phyloP scores from a whole-genome alignment of 352 stramenopile species.

The Phytopythium helicoides region DNA sequence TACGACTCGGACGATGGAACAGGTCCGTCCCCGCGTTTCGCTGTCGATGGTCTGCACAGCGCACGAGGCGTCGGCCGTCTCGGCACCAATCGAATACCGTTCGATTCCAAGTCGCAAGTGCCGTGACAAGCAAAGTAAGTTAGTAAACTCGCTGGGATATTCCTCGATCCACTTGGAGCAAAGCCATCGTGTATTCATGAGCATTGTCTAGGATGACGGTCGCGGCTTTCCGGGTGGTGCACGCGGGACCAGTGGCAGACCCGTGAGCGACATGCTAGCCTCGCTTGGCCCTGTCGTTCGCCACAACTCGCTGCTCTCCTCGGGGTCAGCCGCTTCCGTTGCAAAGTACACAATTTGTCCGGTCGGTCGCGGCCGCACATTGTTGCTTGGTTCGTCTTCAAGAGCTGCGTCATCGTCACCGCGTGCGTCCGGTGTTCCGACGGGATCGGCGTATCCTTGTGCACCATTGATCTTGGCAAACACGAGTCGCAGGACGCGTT shows the following conservation, averaged over 20 bases:
- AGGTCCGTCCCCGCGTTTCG: conserved; percentile 53
- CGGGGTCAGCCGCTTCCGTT: conserved; percentile 31
- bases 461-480: conserved; percentile 93
- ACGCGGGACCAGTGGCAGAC: conserved; percentile 36
- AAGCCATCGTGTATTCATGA: too few relatives aligned
- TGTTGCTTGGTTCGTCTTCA: conserved; percentile 13
- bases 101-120: not conserved
- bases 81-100: not conserved
- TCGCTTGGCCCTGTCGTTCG: conserved; percentile 10
- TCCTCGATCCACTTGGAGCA: too few relatives aligned
- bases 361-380: conserved; percentile 2
- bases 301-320: conserved; percentile 6
- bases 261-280: conserved; percentile 54
- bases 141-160: too few relatives aligned
- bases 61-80: conserved; percentile 13
- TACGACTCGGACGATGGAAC: conserved; percentile 84
- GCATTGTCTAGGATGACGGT: not conserved
- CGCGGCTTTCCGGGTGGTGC: conserved; percentile 10
- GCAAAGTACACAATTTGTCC: conserved; percentile 48
- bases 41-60: conserved; percentile 68
- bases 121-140: not conserved
- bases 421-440: not conserved
- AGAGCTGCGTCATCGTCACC: conserved; percentile 8
- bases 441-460: conserved; percentile 44
- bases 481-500: conserved; percentile 90